A percentile compares a stretch with the other conserved stretches of the same genome.
Conservation (phyloP, 2,329 filamentous ascomycete species). For the Pezicula radicicola region DNA sequence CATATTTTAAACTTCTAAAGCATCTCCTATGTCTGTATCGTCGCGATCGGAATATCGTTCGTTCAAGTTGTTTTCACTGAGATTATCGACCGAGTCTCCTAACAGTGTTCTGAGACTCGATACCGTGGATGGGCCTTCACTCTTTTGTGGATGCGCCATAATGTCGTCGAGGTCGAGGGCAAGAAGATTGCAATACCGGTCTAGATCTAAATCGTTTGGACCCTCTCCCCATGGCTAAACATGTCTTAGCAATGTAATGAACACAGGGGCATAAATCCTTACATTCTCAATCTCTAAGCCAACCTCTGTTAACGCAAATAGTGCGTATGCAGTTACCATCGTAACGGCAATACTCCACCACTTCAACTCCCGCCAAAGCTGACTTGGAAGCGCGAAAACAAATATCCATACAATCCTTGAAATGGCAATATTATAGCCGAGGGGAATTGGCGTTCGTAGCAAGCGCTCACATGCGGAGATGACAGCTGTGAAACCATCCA, state of each 20-base stretch:
- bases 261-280: neutral
- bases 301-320: conserved; percentile 19
- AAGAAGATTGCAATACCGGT: conserved; percentile 18
- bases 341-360: conserved; percentile 21
- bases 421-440: conserved; percentile 23
- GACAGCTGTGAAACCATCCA: conserved; percentile 17
- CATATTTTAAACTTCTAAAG: neutral
- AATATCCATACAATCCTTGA: conserved; percentile 23
- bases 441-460: conserved; percentile 19
- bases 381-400: conserved; percentile 17
- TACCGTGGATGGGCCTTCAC: neutral
- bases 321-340: conserved; percentile 19
- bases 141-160: conserved; percentile 4
- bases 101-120: neutral
- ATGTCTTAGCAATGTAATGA: neutral
- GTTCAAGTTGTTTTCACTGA: neutral
- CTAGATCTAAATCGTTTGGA: conserved; percentile 20
- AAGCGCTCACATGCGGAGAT: conserved; percentile 22
- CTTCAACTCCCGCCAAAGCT: conserved; percentile 17
- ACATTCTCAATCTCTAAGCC: conserved; percentile 22
- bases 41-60: neutral
- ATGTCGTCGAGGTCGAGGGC: conserved; percentile 19
- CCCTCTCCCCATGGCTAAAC: conserved; percentile 19
- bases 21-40: neutral
- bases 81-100: neutral